Percentiles rank a stretch among this genome's conserved stretches.
These are phyloP conservation scores for Pisolithus orientalis DNA, from an alignment of 768 basidiomycete species.

Conservation along the genomic window DNA sequence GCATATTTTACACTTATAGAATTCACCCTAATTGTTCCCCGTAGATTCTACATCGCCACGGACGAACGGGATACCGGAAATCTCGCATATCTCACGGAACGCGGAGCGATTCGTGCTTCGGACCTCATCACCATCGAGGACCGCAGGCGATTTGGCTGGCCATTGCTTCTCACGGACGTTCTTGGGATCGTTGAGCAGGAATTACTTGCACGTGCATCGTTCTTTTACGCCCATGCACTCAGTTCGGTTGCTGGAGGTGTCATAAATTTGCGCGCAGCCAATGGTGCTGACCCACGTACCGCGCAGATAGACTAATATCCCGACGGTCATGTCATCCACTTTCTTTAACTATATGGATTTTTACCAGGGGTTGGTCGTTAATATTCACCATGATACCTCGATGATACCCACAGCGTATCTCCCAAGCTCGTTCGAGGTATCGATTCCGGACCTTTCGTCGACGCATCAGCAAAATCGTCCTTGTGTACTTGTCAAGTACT, in stretches of 20 bases:
- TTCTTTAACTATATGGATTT: neutral
- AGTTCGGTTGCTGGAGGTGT: slow-evolving; percentile 38
- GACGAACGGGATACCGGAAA: slow-evolving; percentile 36
- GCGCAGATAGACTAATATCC: slow-evolving; percentile 27
- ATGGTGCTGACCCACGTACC: slow-evolving; percentile 35
- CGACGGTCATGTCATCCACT: neutral
- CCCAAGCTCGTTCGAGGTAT: too few relatives aligned
- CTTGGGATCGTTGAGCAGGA: slow-evolving; percentile 39
- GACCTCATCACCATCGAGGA: slow-evolving; percentile 40
- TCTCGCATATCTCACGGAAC: slow-evolving; percentile 27
- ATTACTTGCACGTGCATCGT: slow-evolving; percentile 29
- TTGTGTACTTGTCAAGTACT: too few relatives aligned
- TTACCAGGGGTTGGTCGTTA: too few relatives aligned
- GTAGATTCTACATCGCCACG: slow-evolving; percentile 31
- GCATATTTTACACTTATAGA: neutral
- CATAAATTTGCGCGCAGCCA: slow-evolving; percentile 34
- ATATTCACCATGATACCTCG: too few relatives aligned
- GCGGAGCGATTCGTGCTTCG: slow-evolving; percentile 32
- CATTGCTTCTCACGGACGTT: slow-evolving; percentile 37
- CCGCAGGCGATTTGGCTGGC: slow-evolving; percentile 37
- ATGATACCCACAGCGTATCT: too few relatives aligned
- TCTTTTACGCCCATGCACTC: slow-evolving; percentile 39
- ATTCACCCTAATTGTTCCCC: slow-evolving; percentile 3
- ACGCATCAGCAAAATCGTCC: too few relatives aligned
- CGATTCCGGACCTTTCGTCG: too few relatives aligned